A percentile compares a stretch with the other conserved stretches of the same genome.
Evolutionary conservation across 2,329 filamentous ascomycete genomes (phyloP).

Genomic region (Penicillium sp.): DNA sequence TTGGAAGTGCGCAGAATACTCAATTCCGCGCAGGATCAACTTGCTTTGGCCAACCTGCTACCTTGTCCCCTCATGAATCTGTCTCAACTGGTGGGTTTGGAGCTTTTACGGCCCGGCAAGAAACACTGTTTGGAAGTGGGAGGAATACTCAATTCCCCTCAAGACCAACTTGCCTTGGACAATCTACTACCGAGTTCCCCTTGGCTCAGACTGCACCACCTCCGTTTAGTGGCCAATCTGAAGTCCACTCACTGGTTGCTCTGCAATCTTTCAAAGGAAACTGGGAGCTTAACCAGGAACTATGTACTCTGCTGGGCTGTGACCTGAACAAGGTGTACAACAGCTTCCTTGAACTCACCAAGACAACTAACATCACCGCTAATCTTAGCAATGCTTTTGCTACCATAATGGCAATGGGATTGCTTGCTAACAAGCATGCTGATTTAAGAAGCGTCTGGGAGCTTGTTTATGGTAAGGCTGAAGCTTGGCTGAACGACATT

Average conservation of each 20-base stretch:
- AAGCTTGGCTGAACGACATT: slow-evolving; percentile 8
- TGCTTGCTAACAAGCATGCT: slow-evolving; percentile 3
- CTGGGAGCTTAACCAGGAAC: slow-evolving; percentile 44
- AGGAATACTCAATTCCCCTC: no score
- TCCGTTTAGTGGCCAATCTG: not conserved
- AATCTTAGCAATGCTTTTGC: slow-evolving; percentile 4
- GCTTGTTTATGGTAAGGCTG: slow-evolving; percentile 17
- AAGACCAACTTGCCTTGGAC: no score
- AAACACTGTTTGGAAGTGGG: no score
- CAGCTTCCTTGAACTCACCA: not conserved
- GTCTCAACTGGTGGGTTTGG: no score
- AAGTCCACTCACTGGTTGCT: slow-evolving; percentile 48
- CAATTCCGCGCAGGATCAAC: no score
- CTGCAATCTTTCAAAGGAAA: slow-evolving; percentile 58
- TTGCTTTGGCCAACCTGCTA: no score
- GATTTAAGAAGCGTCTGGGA: slow-evolving; percentile 13
- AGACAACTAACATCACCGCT: not conserved
- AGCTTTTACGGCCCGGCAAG: no score
- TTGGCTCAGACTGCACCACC: no score
- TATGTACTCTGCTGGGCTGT: slow-evolving; percentile 22
- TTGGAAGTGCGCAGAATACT: no score
- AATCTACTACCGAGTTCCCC: no score
- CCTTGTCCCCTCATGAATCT: no score
- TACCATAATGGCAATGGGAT: slow-evolving; percentile 16
- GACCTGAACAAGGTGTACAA: not conserved